These are phyloP conservation scores for Fusarium begoniae DNA, from an alignment of 2,329 filamentous ascomycete species.

Conservation along the genomic window DNA sequence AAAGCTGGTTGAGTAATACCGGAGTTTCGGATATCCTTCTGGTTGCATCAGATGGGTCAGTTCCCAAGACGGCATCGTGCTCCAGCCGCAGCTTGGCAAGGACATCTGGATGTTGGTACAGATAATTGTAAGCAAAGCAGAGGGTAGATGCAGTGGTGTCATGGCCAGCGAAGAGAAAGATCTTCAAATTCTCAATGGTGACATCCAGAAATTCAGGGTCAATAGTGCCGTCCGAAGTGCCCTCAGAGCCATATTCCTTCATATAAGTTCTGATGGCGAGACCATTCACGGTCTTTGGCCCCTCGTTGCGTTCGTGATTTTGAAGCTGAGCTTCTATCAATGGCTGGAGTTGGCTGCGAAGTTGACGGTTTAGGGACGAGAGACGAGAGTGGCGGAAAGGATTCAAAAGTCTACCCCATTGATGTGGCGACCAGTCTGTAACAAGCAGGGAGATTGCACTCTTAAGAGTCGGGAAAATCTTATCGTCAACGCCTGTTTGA, in stretches of 20 bases:
- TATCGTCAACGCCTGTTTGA: neutral
- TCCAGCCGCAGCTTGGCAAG: neutral
- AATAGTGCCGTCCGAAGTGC: neutral
- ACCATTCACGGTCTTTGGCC: neutral
- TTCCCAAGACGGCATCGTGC: neutral
- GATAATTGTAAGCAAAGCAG: neutral
- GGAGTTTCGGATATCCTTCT: neutral
- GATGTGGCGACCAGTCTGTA: neutral
- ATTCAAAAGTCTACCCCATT: neutral
- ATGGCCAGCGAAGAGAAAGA: constrained; percentile 11
- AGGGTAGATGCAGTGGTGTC: neutral
- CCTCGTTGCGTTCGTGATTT: neutral
- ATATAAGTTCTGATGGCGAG: neutral
- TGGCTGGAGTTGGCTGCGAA: neutral
- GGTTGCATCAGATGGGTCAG: neutral
- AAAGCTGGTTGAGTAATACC: neutral
- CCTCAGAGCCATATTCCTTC: neutral
- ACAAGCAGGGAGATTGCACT: neutral
- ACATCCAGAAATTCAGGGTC: neutral
- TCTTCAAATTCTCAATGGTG: neutral
- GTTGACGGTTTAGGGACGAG: neutral
- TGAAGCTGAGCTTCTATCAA: neutral
- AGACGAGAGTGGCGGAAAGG: neutral
- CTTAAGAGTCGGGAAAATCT: neutral
- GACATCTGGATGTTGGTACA: neutral